Evolutionary conservation across 2,329 filamentous ascomycete genomes (phyloP), one percentile per base, ranked within the genome.

Genomic region (Fusarium proliferatum): DNA sequence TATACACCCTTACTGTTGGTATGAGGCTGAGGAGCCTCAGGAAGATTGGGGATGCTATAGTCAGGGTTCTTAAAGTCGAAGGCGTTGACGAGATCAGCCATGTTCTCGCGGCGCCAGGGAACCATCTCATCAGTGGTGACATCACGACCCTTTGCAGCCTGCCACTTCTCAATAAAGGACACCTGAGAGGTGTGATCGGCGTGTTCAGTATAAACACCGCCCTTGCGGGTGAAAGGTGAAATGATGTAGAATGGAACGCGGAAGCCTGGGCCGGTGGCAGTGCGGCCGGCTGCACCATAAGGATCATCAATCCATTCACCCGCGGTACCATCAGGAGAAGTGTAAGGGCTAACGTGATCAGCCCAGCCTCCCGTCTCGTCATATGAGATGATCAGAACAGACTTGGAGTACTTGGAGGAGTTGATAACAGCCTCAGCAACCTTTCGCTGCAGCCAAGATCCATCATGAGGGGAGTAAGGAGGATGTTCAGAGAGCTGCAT

Each of bases 281-380:
- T 67, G 2, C 30, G 65, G 2, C 65, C 65, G 2, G 41, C 63
- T 5, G 60, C 41, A 2, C 63, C 65, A 8, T 67, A 67, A 0
- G 63, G 65, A 15, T 67, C 65, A 12, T 67, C 55, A 0, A 67
- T 67, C 65, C 65, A 67, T 36, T 67, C 65, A 12, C 65, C 65
- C 1, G 65, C 9, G 0, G 65, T 67, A 3, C 30, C 63, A 48
- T 48, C 41, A 0, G 65, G 65, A 0, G 65, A 34, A 0, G 59
- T 58, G 5, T 67, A 67, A 2, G 65, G 65, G 8, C 30, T 46
- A 0, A 67, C 63, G 2, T 67, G 65, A 17, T 67, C 65, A 1
- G 65, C 65, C 65, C 65, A 67, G 0, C 65, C 65, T 9, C 65
- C 65, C 1, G 65, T 67, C 15, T 67, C 65, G 9, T 67, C 65